Conservation (phyloP, 2,329 filamentous ascomycete genomes). For the Pseudopithomyces maydicus region DNA sequence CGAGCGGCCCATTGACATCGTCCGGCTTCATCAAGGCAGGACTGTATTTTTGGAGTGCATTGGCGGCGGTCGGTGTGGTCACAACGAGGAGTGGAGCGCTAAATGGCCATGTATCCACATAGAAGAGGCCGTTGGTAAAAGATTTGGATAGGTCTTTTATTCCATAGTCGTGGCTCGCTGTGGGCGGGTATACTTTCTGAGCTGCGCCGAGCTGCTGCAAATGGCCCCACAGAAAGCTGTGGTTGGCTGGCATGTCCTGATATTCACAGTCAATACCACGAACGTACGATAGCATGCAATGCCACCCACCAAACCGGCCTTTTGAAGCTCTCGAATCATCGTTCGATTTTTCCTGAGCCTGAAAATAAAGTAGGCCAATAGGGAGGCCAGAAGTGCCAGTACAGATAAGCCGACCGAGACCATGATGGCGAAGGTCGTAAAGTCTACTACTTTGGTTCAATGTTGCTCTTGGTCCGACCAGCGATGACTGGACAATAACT, state of each 20-base stretch:
- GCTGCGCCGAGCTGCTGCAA: background rate
- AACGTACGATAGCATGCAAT: background rate
- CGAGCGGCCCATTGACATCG: constrained; percentile 1
- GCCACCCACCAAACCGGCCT: constrained; percentile 3
- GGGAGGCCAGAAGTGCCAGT: background rate
- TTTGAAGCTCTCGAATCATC: constrained; percentile 2
- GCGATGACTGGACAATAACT: no score
- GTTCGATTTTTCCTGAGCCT: background rate
- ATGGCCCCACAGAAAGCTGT: constrained; percentile 2
- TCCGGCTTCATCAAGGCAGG: constrained; percentile 2
- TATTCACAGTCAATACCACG: background rate
- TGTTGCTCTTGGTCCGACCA: no score
- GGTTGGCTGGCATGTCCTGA: constrained; percentile 3
- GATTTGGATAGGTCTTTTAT: background rate
- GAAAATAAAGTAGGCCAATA: background rate
- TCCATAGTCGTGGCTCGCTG: background rate
- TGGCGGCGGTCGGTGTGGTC: constrained; percentile 1
- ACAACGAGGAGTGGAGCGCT: background rate
- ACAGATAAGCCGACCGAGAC: background rate
- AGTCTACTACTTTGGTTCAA: no score
- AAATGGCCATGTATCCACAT: constrained; percentile 4
- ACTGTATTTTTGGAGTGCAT: constrained; percentile 1
- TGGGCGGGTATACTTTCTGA: background rate
- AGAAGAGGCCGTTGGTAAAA: constrained; percentile 1
- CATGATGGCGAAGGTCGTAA: background rate